Evolutionary conservation across 1,139 yeast genomes (phyloP).

Genomic region (Arxiozyma telluris): DNA sequence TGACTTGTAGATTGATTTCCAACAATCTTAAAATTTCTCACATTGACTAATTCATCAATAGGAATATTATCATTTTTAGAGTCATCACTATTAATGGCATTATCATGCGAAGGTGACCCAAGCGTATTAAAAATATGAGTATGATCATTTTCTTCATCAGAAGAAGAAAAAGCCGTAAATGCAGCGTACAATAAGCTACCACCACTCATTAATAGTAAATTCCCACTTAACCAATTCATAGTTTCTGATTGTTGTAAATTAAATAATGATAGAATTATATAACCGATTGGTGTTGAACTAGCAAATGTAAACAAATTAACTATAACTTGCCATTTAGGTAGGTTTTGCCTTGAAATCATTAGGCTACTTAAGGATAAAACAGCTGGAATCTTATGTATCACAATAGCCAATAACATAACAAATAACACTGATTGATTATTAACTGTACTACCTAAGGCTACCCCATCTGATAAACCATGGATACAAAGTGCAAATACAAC

Average conservation of each 20-base stretch:
- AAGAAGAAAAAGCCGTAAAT: slow-evolving; percentile 23
- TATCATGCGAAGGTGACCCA: neutral
- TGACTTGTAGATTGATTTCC: neutral
- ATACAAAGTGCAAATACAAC: slow-evolving; percentile 49
- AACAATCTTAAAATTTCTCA: slow-evolving; percentile 9
- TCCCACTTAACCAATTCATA: slow-evolving; percentile 27
- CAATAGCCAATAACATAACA: slow-evolving; percentile 43
- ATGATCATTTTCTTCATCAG: slow-evolving; percentile 10
- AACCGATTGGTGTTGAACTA: slow-evolving; percentile 29
- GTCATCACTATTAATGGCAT: neutral
- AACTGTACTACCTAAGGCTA: slow-evolving; percentile 51
- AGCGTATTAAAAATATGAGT: slow-evolving; percentile 4
- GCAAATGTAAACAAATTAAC: slow-evolving; percentile 29
- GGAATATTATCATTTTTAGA: neutral
- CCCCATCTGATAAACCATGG: slow-evolving; percentile 56
- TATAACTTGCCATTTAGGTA: slow-evolving; percentile 23
- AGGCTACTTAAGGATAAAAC: slow-evolving; percentile 44
- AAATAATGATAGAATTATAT: slow-evolving; percentile 20
- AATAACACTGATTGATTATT: slow-evolving; percentile 38
- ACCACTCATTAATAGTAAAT: slow-evolving; percentile 28
- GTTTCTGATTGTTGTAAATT: slow-evolving; percentile 20
- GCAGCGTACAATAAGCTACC: slow-evolving; percentile 31
- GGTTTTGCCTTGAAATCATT: slow-evolving; percentile 28
- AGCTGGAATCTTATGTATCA: slow-evolving; percentile 58
- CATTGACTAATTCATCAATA: neutral